Base-by-base conservation (phyloP, 75 land plant genomes). In the Selaginella tamariscina region DNA sequence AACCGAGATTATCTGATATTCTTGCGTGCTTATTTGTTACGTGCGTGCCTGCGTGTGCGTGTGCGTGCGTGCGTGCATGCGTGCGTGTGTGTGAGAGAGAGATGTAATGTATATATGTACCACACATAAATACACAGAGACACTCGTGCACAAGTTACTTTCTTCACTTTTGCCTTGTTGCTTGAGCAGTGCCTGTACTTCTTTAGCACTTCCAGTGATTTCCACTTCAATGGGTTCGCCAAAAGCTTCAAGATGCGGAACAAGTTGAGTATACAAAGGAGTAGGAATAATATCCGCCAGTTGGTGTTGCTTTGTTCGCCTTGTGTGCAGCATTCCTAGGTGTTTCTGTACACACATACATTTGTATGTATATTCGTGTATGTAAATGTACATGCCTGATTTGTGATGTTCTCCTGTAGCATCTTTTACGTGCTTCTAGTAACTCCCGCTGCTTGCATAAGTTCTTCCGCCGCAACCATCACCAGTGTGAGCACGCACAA, bases 331-430 rank as follows among this genome's bases (percentile, higher is more conserved):
- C 65, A 95, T 79, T 1, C 89, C 91, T 18, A 95, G n/a, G 56
- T 95, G 88, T 44, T 87, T 79, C 76, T 90, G 96, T 33, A 95
- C 87, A n/a, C 91, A 88, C 62, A 90, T 74, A 26, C 91, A 87
- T n/a, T n/a, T n/a, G n/a, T n/a, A n/a, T n/a, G n/a, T n/a, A n/a
- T n/a, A n/a, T n/a, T n/a, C n/a, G n/a, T n/a, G n/a, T n/a, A n/a
- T n/a, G n/a, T n/a, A n/a, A n/a, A n/a, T n/a, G n/a, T n/a, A n/a
- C n/a, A n/a, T n/a, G n/a, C 88, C 65, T 85, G 74, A 54, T 69
- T 81, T 22, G 89, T 77, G 63, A 95, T 87, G 2, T 76, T 85
- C 31, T 90, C 91, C 29, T 65, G 71, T 39, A 95, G 82, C 64
- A 70, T 67, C 71, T 81, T 90, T 90, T 90, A 1, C 72, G 78